Percentiles rank a stretch among this genome's conserved stretches.
Conservation (phyloP, 192 early-diverging fungal genomes). For the Entrophospora sp. region DNA sequence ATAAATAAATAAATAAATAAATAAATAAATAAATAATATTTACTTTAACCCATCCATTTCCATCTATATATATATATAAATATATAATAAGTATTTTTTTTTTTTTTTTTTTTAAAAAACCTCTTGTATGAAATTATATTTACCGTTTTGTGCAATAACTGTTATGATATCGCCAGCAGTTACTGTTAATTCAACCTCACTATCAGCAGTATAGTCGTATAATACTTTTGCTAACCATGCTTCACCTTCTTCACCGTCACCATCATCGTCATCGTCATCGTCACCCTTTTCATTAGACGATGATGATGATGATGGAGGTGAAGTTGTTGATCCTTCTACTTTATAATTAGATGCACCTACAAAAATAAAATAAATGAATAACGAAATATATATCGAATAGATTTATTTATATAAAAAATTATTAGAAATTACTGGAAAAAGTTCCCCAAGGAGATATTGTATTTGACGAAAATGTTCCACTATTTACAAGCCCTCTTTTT, state of each 20-base stretch:
- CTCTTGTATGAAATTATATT: background rate
- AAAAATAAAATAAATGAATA: background rate
- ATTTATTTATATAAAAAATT: background rate
- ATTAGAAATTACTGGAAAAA: constrained; percentile 19
- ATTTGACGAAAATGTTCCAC: constrained; percentile 10
- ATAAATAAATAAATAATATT: background rate
- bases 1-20: background rate
- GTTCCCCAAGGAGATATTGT: constrained; percentile 24
- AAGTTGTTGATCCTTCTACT: background rate
- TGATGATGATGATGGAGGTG: constrained; percentile 15
- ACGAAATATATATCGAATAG: constrained; percentile 3
- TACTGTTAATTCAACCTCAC: constrained; percentile 46
- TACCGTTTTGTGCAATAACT: constrained; percentile 47
- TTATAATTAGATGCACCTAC: background rate
- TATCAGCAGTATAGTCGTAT: constrained; percentile 53
- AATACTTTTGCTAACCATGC: constrained; percentile 33
- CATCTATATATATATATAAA: constrained; percentile 31
- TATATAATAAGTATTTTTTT: no score
- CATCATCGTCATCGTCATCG: no score
- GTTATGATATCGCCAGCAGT: constrained; percentile 44
- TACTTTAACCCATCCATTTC: constrained; percentile 52
- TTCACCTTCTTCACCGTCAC: background rate
- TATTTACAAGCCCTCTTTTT: constrained; percentile 25
- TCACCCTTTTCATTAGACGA: no score
- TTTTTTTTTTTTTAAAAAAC: background rate